Conservation (phyloP, 2,329 filamentous ascomycete genomes). For the Albophoma yamanashiensis region DNA sequence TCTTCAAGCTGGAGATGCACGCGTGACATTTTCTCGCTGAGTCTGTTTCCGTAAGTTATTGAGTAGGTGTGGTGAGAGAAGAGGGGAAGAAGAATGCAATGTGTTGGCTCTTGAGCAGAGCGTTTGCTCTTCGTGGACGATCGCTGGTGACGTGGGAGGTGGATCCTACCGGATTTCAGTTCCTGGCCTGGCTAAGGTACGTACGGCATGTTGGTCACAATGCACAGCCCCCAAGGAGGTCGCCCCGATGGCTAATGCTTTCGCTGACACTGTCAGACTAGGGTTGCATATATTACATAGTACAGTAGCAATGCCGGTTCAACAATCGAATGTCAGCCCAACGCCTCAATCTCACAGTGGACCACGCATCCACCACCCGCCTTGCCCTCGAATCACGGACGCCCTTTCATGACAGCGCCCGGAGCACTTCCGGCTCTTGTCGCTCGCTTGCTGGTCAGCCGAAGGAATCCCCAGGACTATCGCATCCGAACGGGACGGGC, state of each 20-base stretch:
- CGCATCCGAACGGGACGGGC: not conserved
- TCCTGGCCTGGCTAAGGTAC: not conserved
- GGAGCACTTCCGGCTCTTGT: not conserved
- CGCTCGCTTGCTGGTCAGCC: not conserved
- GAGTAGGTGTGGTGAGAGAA: not conserved
- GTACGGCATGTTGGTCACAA: not conserved
- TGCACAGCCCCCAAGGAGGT: not conserved
- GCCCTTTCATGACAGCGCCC: not conserved
- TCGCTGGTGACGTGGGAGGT: not conserved
- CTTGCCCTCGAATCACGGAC: not conserved
- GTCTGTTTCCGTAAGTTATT: not conserved
- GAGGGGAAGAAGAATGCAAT: not conserved
- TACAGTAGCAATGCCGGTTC: not conserved
- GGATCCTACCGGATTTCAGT: not conserved
- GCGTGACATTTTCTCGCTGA: not conserved
- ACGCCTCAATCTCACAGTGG: not conserved
- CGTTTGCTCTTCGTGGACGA: not conserved
- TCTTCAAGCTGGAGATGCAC: not conserved
- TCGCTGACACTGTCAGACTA: not conserved
- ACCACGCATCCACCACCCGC: not conserved
- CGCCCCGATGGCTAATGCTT: not conserved
- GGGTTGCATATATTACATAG: no score
- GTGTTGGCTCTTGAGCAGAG: not conserved
- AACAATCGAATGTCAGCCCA: not conserved
- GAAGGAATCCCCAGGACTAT: not conserved